These are phyloP conservation scores for Colletotrichum musicola DNA, from an alignment of 2,329 filamentous ascomycete genomes.

Conservation along the genomic window DNA sequence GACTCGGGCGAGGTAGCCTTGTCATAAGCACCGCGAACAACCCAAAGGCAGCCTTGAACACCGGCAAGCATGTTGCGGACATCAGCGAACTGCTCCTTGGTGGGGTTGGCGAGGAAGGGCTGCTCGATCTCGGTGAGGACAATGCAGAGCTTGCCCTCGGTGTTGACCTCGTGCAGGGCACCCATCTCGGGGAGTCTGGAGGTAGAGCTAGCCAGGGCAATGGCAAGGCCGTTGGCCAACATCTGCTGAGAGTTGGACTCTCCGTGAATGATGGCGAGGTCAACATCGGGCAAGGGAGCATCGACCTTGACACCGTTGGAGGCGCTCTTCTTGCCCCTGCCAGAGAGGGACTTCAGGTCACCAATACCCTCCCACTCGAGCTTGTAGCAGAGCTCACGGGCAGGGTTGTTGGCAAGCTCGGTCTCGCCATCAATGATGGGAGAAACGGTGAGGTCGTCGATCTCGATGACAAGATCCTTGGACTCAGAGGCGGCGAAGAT, in stretches of 20 bases:
- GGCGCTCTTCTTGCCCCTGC: slow-evolving; percentile 27
- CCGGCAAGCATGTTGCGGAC: slow-evolving; percentile 52
- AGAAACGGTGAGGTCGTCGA: slow-evolving; percentile 43
- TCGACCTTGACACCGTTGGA: slow-evolving; percentile 30
- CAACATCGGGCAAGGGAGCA: slow-evolving; percentile 32
- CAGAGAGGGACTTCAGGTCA: slow-evolving; percentile 32
- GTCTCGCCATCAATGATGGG: slow-evolving; percentile 41
- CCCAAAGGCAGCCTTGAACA: slow-evolving; percentile 55
- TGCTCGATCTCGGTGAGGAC: slow-evolving; percentile 59
- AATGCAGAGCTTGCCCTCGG: slow-evolving; percentile 49
- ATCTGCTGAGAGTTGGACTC: slow-evolving; percentile 39
- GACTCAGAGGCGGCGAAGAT: slow-evolving; percentile 39
- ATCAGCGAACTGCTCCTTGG: slow-evolving; percentile 51
- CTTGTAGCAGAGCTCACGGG: slow-evolving; percentile 43
- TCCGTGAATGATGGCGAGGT: slow-evolving; percentile 41
- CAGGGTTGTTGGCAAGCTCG: slow-evolving; percentile 31
- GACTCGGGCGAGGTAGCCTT: slow-evolving; percentile 52
- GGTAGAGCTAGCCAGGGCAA: slow-evolving; percentile 37
- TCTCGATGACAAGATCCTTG: slow-evolving; percentile 41
- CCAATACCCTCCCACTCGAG: slow-evolving; percentile 42
- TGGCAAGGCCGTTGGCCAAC: slow-evolving; percentile 36
- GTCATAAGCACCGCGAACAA: slow-evolving; percentile 54
- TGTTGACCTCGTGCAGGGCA: slow-evolving; percentile 43
- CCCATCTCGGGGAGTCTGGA: slow-evolving; percentile 39
- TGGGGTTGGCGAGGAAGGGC: slow-evolving; percentile 57